phyloP scores from a whole-genome alignment of 176 grass and related monocot species.

The Bonia amplexicaulis region DNA sequence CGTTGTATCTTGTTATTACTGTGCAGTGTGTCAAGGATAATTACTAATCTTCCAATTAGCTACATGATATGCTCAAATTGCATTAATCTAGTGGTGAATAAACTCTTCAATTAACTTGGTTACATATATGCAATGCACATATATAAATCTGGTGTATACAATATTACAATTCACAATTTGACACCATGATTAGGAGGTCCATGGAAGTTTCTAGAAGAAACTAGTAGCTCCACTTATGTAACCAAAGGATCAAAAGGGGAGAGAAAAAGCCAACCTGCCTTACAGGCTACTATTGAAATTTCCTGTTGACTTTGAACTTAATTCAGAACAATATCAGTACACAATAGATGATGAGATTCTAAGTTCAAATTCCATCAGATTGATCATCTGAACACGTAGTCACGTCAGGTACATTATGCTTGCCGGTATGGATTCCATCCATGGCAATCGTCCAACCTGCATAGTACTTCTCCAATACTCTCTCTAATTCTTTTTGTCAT shows the following conservation, averaged over 20 bases:
- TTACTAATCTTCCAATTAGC: neutral
- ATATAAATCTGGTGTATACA: no score
- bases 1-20: no score
- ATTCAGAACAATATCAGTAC: conserved; percentile 2
- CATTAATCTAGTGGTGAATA: neutral
- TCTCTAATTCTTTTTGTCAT: neutral
- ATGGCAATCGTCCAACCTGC: neutral
- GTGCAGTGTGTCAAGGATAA: neutral
- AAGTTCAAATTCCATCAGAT: neutral
- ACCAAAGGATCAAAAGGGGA: neutral
- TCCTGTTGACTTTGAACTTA: neutral
- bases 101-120: neutral
- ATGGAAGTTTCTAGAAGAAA: no score
- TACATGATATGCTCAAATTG: neutral
- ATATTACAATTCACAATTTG: no score
- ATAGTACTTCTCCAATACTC: neutral
- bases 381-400: neutral
- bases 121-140: no score
- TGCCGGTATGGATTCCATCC: neutral
- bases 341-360: neutral
- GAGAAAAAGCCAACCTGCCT: neutral
- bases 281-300: neutral
- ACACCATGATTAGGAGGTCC: no score
- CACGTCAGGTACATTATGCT: neutral
- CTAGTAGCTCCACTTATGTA: neutral